phyloP scores from a whole-genome alignment of 176 grass and related monocot genomes.

The Triticum urartu region DNA sequence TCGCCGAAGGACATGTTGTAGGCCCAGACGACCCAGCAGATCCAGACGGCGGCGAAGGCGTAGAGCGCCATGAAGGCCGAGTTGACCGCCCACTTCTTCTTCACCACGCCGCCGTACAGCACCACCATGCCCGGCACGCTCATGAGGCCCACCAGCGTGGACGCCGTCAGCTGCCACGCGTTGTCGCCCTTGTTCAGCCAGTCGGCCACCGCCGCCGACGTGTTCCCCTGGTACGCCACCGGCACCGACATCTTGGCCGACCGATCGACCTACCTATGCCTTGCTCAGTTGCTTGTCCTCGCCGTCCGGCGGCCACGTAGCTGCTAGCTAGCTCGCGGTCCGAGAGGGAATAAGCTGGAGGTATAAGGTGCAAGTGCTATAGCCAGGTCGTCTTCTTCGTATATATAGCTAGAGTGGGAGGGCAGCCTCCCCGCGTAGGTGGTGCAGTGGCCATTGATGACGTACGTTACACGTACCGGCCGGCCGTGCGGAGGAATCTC shows the following conservation, averaged over 20 bases:
- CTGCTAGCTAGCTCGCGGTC: neutral
- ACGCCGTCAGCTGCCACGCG: constrained; percentile 78
- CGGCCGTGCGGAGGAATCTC: neutral
- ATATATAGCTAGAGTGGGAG: neutral
- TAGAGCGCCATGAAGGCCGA: constrained; percentile 98
- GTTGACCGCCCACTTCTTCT: constrained; percentile 98
- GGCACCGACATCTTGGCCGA: constrained; percentile 26
- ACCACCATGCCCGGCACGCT: constrained; percentile 73
- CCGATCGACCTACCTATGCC: neutral
- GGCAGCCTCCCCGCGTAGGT: no score
- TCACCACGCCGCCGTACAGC: constrained; percentile 86
- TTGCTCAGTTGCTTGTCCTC: neutral
- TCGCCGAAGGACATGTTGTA: constrained; percentile 95
- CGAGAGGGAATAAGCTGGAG: neutral
- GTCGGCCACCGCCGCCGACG: constrained; percentile 40
- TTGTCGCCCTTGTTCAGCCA: constrained; percentile 96
- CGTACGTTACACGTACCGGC: neutral
- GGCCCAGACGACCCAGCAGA: constrained; percentile 89
- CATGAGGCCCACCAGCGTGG: constrained; percentile 73
- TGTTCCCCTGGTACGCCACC: constrained; percentile 44
- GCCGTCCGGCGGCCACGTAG: no score
- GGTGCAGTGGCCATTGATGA: neutral
- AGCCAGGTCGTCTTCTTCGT: neutral
- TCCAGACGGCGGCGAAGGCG: constrained; percentile 83
- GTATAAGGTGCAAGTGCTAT: neutral